These are phyloP conservation scores for Sphagnum fallax DNA, from an alignment of 228 moss, liverwort and hornwort species.

Conservation along the genomic window DNA sequence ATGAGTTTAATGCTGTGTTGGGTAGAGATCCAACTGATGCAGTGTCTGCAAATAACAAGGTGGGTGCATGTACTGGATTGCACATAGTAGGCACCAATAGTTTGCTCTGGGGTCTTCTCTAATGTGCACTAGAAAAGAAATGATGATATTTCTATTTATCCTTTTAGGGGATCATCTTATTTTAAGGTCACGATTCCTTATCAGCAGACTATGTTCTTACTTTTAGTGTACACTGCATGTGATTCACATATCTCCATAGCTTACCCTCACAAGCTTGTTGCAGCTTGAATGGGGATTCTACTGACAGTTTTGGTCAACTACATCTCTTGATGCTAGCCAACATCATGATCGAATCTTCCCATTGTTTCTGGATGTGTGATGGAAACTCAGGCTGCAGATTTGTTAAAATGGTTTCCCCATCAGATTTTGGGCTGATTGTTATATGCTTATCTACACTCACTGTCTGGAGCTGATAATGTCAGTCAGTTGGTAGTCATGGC, in stretches of 20 bases:
- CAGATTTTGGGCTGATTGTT: no score
- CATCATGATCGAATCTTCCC: no score
- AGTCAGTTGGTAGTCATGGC: no score
- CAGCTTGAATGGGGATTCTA: no score
- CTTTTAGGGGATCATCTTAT: not conserved
- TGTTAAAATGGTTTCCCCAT: no score
- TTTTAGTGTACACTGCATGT: not conserved
- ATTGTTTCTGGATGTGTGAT: no score
- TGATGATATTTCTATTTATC: not conserved
- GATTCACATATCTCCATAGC: not conserved
- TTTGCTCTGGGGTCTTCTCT: not conserved
- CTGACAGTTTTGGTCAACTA: no score
- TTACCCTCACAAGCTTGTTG: no score
- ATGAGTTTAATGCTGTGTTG: slow-evolving; percentile 76
- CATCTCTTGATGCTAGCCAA: no score
- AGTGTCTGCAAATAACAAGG: slow-evolving; percentile 93
- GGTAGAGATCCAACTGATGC: slow-evolving; percentile 70
- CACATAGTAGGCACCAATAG: not conserved
- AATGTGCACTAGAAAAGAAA: not conserved
- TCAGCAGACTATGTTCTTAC: not conserved
- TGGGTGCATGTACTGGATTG: slow-evolving; percentile 2
- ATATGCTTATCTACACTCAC: no score
- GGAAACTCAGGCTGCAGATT: no score
- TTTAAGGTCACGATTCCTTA: not conserved
- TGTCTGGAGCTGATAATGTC: no score